Evolutionary conservation across 345 rosid species (phyloP).

Genomic region (Rubroshorea leprosula): DNA sequence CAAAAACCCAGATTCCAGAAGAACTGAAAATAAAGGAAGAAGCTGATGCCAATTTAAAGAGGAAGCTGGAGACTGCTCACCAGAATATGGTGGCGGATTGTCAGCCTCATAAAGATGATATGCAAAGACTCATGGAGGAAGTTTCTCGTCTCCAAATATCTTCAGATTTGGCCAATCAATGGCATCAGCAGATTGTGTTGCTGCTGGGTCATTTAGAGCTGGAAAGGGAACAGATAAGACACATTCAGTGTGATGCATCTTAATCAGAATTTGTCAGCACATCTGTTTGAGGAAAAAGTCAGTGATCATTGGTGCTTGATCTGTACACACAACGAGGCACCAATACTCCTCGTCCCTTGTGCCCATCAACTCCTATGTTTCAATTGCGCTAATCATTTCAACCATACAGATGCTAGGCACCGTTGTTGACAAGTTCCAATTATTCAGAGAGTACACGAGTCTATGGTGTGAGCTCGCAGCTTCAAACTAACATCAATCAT

Average conservation of each 20-base stretch:
- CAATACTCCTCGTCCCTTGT: background rate
- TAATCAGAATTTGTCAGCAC: no score
- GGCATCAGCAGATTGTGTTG: no score
- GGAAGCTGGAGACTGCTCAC: background rate
- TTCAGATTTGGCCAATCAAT: no score
- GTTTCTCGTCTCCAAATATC: background rate
- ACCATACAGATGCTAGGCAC: background rate
- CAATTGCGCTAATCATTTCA: no score
- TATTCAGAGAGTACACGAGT: no score
- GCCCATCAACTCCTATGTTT: background rate
- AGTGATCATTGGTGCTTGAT: background rate
- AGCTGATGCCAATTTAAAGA: background rate
- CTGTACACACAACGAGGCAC: background rate
- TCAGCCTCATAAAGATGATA: background rate
- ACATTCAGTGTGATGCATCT: no score
- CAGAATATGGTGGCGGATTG: background rate
- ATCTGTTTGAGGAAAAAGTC: no score
- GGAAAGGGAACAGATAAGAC: no score
- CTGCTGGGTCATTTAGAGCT: no score
- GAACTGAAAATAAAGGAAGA: background rate
- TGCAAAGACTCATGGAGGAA: background rate
- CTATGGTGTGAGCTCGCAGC: no score
- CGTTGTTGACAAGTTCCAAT: no score
- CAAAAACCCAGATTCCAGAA: background rate
- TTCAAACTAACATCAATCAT: no score